These are phyloP conservation scores for Dactylonectria estremocensis DNA, from an alignment of 2,329 filamentous ascomycete species.

Conservation along the genomic window DNA sequence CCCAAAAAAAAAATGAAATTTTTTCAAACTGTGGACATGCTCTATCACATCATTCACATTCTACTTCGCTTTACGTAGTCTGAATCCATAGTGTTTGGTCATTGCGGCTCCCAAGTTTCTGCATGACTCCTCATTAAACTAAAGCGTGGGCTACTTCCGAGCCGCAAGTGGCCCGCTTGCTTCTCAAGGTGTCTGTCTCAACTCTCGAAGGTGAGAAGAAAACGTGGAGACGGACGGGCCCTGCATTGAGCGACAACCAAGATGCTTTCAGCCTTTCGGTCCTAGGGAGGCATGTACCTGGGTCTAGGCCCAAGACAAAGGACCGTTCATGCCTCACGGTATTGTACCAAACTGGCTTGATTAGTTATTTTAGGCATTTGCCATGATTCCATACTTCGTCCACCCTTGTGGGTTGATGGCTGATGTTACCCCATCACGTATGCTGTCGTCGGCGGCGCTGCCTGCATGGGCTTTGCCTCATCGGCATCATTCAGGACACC, in stretches of 20 bases:
- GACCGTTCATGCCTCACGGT: slow-evolving; percentile 25
- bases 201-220: slow-evolving; percentile 31
- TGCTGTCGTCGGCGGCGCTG: slow-evolving; percentile 26
- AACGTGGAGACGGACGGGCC: slow-evolving; percentile 27
- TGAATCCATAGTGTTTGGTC: slow-evolving; percentile 21
- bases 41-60: not conserved
- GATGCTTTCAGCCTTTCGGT: not conserved
- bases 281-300: not conserved
- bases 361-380: slow-evolving; percentile 7
- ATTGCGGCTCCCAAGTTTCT: slow-evolving; percentile 1
- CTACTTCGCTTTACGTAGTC: slow-evolving; percentile 11
- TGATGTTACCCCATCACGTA: slow-evolving; percentile 23
- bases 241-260: not conserved
- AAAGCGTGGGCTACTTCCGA: slow-evolving; percentile 37
- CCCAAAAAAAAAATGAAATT: not conserved
- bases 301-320: not conserved
- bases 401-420: slow-evolving; percentile 20
- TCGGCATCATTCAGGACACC: not conserved
- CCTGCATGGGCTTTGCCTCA: slow-evolving; percentile 8
- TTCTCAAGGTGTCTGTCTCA: not conserved
- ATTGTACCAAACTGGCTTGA: too few species aligned
- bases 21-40: not conserved
- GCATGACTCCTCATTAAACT: slow-evolving; percentile 10
- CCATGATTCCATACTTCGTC: slow-evolving; percentile 11
- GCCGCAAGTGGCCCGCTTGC: slow-evolving; percentile 42